phyloP scores from a whole-genome alignment of 129 eudicot genomes.

The Sambucus nigra region DNA sequence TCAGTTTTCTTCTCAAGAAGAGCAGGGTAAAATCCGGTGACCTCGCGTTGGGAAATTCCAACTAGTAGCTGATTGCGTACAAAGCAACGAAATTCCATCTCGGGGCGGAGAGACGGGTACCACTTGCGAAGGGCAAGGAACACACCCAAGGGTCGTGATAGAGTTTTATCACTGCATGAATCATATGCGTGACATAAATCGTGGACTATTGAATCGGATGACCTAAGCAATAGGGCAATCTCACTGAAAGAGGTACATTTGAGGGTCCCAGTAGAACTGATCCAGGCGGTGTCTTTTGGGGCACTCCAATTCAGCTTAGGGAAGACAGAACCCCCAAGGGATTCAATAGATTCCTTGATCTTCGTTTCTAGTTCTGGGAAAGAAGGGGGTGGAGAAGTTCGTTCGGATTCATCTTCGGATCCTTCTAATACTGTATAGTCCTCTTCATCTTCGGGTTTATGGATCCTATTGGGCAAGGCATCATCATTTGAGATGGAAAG shows the following conservation, averaged over 20 bases:
- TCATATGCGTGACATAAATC: conserved; percentile 84
- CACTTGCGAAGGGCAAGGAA: conserved; percentile 78
- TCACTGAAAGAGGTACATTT: conserved; percentile 72
- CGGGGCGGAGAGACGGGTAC: conserved; percentile 68
- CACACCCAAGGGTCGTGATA: conserved; percentile 45
- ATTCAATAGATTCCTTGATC: conserved; percentile 54
- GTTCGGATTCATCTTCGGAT: conserved; percentile 72
- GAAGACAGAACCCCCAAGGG: conserved; percentile 73
- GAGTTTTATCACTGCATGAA: conserved; percentile 43
- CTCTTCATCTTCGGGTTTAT: conserved; percentile 77
- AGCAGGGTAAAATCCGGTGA: conserved; percentile 70
- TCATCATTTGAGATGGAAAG: conserved; percentile 54
- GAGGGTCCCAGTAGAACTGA: conserved; percentile 65
- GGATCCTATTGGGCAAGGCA: conserved; percentile 72
- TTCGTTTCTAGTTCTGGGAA: conserved; percentile 72
- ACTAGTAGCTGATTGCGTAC: conserved; percentile 31
- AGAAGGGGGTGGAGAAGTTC: conserved; percentile 52
- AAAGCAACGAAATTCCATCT: conserved; percentile 95
- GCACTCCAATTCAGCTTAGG: conserved; percentile 96
- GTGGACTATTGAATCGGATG: conserved; percentile 77
- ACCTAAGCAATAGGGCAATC: conserved; percentile 53
- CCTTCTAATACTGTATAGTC: conserved; percentile 50
- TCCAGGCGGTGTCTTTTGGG: conserved; percentile 93
- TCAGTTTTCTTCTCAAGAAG: conserved; percentile 37
- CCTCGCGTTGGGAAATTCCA: conserved; percentile 90